These are phyloP conservation scores for Monilinia fructicola DNA, from an alignment of 2,329 filamentous ascomycete genomes.

Conservation along the genomic window DNA sequence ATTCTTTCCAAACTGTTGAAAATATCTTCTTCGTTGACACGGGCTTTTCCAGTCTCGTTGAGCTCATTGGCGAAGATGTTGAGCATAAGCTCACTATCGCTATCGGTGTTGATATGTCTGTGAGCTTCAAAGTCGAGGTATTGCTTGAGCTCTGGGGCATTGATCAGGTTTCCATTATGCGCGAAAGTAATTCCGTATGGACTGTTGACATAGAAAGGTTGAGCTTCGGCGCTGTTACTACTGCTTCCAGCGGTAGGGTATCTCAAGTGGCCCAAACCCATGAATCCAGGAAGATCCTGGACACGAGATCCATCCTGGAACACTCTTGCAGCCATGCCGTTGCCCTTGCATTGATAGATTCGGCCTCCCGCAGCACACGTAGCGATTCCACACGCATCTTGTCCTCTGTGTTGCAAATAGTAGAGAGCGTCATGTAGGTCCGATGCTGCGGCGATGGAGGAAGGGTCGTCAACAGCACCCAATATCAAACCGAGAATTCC, in stretches of 20 bases:
- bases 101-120: conserved; percentile 69
- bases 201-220: conserved; percentile 89
- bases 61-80: conserved; percentile 86
- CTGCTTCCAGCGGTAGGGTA: conserved; percentile 89
- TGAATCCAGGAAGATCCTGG: conserved; percentile 74
- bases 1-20: conserved; percentile 71
- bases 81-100: conserved; percentile 82
- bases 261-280: conserved; percentile 82
- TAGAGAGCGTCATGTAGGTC: conserved; percentile 72
- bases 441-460: conserved; percentile 53
- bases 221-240: conserved; percentile 77
- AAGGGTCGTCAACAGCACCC: conserved; percentile 52
- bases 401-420: conserved; percentile 70
- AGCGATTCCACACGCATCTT: conserved; percentile 86
- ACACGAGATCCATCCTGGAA: conserved; percentile 78
- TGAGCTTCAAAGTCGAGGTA: conserved; percentile 47
- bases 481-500: conserved; percentile 62
- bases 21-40: conserved; percentile 75
- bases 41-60: conserved; percentile 75
- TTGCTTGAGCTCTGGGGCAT: conserved; percentile 63
- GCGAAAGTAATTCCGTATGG: conserved; percentile 80
- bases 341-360: conserved; percentile 87
- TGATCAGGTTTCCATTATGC: conserved; percentile 88
- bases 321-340: conserved; percentile 81
- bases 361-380: conserved; percentile 72